Conservation (phyloP, 306 rosid genomes). For the Rosa lucieae region DNA sequence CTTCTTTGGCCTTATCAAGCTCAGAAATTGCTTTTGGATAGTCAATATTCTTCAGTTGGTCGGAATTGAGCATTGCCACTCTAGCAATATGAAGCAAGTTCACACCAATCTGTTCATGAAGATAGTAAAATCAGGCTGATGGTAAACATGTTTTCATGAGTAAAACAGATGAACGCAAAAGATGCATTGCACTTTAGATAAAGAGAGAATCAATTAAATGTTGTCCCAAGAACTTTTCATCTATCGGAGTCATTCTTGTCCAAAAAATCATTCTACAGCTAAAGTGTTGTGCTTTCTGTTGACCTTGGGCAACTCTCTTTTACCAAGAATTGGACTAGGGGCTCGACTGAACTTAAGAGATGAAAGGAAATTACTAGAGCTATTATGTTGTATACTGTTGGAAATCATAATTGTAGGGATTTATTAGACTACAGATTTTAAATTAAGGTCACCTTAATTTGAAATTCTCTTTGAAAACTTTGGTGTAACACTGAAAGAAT, state of each 20-base stretch:
- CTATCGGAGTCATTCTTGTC: neutral
- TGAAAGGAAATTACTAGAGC: neutral
- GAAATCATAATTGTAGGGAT: neutral
- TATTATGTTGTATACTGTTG: neutral
- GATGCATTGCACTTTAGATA: neutral
- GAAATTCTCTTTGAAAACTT: neutral
- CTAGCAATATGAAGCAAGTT: slow-evolving; percentile 77
- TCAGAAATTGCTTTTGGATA: slow-evolving; percentile 47
- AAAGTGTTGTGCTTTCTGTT: no score
- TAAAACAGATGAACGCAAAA: neutral
- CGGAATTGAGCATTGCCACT: slow-evolving; percentile 53
- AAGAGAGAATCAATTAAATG: neutral
- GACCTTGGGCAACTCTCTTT: neutral
- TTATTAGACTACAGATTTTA: neutral
- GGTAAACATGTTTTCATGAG: neutral
- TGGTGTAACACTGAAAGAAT: neutral
- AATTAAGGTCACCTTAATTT: neutral
- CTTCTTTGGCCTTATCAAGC: slow-evolving; percentile 57
- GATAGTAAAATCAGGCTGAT: slow-evolving; percentile 13
- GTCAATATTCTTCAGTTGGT: slow-evolving; percentile 39
- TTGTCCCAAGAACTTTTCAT: neutral
- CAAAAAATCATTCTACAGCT: neutral
- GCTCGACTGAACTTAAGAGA: neutral
- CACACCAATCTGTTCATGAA: slow-evolving; percentile 60
- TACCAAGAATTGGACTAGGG: neutral